phyloP scores from a whole-genome alignment of 1,284 basidiomycete species.

The Sutorius eximius region DNA sequence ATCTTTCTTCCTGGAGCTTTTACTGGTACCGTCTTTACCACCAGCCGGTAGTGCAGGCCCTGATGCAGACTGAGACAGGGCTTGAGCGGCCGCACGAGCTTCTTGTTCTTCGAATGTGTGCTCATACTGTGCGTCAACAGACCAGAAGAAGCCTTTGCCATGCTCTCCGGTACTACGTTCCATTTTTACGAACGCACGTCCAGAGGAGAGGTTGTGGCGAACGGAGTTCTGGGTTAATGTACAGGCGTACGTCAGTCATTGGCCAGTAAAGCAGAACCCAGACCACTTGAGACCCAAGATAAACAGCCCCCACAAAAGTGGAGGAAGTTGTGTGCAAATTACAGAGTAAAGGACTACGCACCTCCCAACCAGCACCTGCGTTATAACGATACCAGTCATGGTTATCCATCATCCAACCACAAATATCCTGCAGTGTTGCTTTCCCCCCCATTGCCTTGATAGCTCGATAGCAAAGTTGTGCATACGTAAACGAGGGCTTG shows the following conservation, averaged over 20 bases:
- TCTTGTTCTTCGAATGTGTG: constrained; percentile 70
- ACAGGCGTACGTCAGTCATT: constrained; percentile 17
- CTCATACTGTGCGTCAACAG: constrained; percentile 72
- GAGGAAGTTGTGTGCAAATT: neutral
- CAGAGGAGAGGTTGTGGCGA: constrained; percentile 87
- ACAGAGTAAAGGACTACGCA: constrained; percentile 37
- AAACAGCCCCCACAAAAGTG: neutral
- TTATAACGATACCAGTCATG: constrained; percentile 89
- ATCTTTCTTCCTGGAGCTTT: constrained; percentile 52
- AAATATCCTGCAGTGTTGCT: constrained; percentile 89
- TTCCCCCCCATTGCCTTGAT: constrained; percentile 79
- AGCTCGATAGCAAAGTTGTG: constrained; percentile 76
- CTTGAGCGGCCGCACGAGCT: constrained; percentile 44
- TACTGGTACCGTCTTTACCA: constrained; percentile 31
- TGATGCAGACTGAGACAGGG: constrained; percentile 17
- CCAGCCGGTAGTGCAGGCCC: constrained; percentile 14
- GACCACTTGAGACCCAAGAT: neutral
- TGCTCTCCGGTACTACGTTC: constrained; percentile 82
- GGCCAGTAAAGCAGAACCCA: constrained; percentile 5
- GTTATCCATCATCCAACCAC: constrained; percentile 85
- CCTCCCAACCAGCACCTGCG: constrained; percentile 84
- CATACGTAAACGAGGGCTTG: constrained; percentile 76
- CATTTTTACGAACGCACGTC: constrained; percentile 84
- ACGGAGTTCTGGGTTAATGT: constrained; percentile 72
- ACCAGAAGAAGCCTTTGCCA: constrained; percentile 90